These are phyloP conservation scores for Apiospora marii DNA, from an alignment of 2,329 filamentous ascomycete species.

Conservation along the genomic window DNA sequence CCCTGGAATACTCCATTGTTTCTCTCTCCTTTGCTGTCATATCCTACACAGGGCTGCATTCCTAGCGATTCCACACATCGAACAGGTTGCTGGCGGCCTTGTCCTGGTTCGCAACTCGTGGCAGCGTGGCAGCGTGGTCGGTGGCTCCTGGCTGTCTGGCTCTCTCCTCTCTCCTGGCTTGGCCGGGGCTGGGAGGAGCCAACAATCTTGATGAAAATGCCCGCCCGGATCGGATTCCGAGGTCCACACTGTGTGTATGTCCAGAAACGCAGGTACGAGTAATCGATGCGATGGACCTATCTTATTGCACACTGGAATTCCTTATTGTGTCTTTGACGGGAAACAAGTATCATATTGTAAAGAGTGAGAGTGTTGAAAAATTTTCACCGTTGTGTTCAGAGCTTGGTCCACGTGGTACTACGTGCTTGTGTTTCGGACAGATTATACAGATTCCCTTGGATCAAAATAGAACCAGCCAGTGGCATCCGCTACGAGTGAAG, in stretches of 20 bases:
- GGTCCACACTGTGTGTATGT: conserved; percentile 11
- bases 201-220: conserved; percentile 10
- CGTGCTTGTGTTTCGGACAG: conserved; percentile 18
- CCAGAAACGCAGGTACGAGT: background rate
- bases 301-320: conserved; percentile 13
- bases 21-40: conserved; percentile 16
- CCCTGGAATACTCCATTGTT: conserved; percentile 15
- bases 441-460: conserved; percentile 19
- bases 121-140: too few relatives aligned
- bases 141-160: too few relatives aligned
- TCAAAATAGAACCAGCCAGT: conserved; percentile 14
- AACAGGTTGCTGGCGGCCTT: background rate
- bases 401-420: conserved; percentile 20
- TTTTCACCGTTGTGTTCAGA: conserved; percentile 20
- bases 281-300: conserved; percentile 9
- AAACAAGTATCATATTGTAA: background rate
- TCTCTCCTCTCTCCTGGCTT: background rate
- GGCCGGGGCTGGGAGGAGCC: background rate
- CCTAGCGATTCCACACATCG: background rate
- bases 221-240: conserved; percentile 16
- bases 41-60: conserved; percentile 18
- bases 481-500: background rate
- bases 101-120: too few relatives aligned
- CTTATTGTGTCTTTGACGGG: conserved; percentile 1
- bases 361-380: background rate